phyloP scores from a whole-genome alignment of 1,284 basidiomycete genomes.

The Naganishia sp. region DNA sequence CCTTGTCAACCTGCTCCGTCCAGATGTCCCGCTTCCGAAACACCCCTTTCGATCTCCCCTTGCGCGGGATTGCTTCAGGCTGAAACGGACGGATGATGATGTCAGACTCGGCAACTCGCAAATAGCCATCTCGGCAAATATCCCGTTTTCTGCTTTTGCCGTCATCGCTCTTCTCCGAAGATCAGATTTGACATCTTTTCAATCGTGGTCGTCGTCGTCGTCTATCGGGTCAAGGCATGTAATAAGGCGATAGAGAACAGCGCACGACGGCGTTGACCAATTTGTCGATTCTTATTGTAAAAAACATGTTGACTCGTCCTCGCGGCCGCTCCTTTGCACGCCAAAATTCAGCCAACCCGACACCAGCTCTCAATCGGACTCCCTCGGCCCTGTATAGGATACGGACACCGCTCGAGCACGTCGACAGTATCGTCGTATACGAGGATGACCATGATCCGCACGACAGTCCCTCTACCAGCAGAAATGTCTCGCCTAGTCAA shows the following conservation, averaged over 20 bases:
- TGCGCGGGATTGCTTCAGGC: background rate
- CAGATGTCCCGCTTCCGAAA: background rate
- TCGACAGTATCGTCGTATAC: slow-evolving; percentile 26
- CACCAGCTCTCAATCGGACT: background rate
- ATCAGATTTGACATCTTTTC: background rate
- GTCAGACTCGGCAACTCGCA: slow-evolving; percentile 10
- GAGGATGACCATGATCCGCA: slow-evolving; percentile 28
- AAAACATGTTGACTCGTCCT: slow-evolving; percentile 2
- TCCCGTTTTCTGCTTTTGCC: background rate
- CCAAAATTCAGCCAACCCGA: background rate
- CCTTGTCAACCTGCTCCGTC: too few relatives aligned
- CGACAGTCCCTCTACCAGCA: slow-evolving; percentile 7
- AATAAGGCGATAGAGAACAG: too few relatives aligned
- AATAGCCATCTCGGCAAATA: slow-evolving; percentile 13
- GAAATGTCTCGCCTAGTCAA: background rate
- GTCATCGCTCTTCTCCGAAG: slow-evolving; percentile 14
- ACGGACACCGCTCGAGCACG: slow-evolving; percentile 29
- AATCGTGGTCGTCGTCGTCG: too few relatives aligned
- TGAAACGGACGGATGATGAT: slow-evolving; percentile 2
- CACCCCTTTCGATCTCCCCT: background rate
- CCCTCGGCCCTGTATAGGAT: slow-evolving; percentile 14
- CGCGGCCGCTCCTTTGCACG: slow-evolving; percentile 21
- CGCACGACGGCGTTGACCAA: too few relatives aligned
- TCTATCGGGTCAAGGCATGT: too few relatives aligned
- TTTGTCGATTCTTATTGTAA: too few relatives aligned